Base-by-base conservation (phyloP, 139 green algal species). In the Deuterostichococcus epilithicus region DNA sequence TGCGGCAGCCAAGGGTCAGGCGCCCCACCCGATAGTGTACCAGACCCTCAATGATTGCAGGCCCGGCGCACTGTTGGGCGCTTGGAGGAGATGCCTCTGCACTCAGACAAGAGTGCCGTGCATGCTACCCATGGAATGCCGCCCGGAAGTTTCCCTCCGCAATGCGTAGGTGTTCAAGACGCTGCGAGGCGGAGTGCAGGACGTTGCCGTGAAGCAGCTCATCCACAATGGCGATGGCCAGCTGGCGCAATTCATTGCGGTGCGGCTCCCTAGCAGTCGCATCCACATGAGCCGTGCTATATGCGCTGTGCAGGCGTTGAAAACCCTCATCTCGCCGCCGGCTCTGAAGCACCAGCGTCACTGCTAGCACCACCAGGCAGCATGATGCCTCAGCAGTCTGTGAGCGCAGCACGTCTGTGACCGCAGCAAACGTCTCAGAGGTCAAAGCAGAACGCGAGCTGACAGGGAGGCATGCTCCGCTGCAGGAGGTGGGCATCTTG, bases 401-500 rank as follows among this genome's bases (percentile, higher is more conserved):
- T 52, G 42, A 52, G 42, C 42, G 13, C 8, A 52, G 42, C 42
- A 52, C 42, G 42, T 13, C 13, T 8, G 13, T 13, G 42, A 52
- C 42, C 13, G 42, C n/a, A n/a, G 42, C 42, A 52, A 13, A 13
- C 42, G 8, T 8, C 42, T 23, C 8, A 23, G 42, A 13, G 13
- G 8, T 8, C 42, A 52, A 52, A 13, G 42, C 42, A 52, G 42
- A 8, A 52, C 13, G 42, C 13, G 13, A 6, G 0, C 32, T 18
- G 0, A 0, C 33, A 32, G 32, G 63, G 26, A 33, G 44, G 25
- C 32, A 66, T 32, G 30, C 74, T 6, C 34, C 74, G n/a, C n/a
- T 70, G 81, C n/a, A 37, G 63, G 22, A 47, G 79, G 44, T 89
- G 95, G 90, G 76, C 76, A 30, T 73, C 10, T 28, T 63, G 52